Evolutionary conservation across 345 rosid species (phyloP).

Genomic region (Ricinus communis): DNA sequence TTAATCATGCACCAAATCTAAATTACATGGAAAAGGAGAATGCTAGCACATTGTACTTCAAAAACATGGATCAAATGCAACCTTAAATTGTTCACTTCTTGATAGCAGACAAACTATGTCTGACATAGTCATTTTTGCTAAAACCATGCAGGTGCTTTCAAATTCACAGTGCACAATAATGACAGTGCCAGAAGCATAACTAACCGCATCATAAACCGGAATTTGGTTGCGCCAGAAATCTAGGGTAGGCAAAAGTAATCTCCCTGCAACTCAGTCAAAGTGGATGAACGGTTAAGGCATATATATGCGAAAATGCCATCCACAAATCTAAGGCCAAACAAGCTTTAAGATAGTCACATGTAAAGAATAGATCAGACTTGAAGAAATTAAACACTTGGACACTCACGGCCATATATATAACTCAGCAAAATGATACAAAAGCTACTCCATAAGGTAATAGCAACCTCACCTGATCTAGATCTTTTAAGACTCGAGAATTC

Average conservation of each 20-base stretch:
- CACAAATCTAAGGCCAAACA: neutral
- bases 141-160: neutral
- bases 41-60: neutral
- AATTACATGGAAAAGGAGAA: neutral
- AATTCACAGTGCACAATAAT: neutral
- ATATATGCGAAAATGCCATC: neutral
- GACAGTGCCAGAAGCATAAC: conserved; percentile 8
- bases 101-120: neutral
- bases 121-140: neutral
- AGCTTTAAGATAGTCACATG: neutral
- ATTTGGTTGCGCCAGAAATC: conserved; percentile 86
- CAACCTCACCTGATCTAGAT: conserved; percentile 58
- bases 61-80: neutral
- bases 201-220: conserved; percentile 68
- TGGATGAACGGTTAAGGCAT: conserved; percentile 15
- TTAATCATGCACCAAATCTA: neutral
- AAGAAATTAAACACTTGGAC: neutral
- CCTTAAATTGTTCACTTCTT: neutral
- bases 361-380: neutral
- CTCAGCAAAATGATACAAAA: too few species aligned
- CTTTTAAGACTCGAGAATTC: conserved; percentile 46
- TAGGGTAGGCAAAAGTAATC: conserved; percentile 64
- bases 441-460: neutral
- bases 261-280: conserved; percentile 51
- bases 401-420: too few species aligned